phyloP scores from a whole-genome alignment of 1,284 basidiomycete species.

The Moesziomyces globuligerus region DNA sequence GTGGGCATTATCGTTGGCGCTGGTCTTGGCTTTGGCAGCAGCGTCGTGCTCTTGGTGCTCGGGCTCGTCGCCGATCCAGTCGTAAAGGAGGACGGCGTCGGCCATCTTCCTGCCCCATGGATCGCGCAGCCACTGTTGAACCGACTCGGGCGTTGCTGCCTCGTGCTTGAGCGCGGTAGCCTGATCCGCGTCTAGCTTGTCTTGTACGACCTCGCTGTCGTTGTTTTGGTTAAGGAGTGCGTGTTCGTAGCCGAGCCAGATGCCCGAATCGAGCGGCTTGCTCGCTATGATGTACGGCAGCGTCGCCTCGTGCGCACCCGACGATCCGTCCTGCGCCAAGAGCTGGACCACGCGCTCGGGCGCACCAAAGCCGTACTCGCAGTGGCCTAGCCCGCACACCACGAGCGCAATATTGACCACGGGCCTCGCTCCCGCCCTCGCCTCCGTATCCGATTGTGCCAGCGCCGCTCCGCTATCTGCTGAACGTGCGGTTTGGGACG shows the following conservation, averaged over 20 bases:
- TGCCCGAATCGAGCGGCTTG: conserved; percentile 48
- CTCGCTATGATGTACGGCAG: conserved; percentile 46
- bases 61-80: conserved; percentile 51
- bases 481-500: no score
- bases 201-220: no score
- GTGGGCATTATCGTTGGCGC: not conserved
- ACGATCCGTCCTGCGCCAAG: conserved; percentile 7
- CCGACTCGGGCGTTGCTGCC: not conserved
- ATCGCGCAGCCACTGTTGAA: conserved; percentile 26
- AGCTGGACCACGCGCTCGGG: conserved; percentile 44
- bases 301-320: not conserved
- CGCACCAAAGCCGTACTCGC: conserved; percentile 54
- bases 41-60: conserved; percentile 2
- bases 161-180: not conserved
- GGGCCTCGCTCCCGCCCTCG: conserved; percentile 1
- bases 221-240: no score
- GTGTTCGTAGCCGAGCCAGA: conserved; percentile 47
- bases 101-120: conserved; percentile 42
- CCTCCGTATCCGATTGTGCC: not conserved
- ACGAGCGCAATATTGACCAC: conserved; percentile 37
- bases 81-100: conserved; percentile 47
- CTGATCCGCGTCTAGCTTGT: not conserved
- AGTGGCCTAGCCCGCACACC: conserved; percentile 50
- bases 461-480: not conserved
- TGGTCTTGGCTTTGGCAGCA: conserved; percentile 2